These are phyloP conservation scores for Fusarium staphyleae DNA, from an alignment of 2,329 filamentous ascomycete genomes.

Conservation along the genomic window DNA sequence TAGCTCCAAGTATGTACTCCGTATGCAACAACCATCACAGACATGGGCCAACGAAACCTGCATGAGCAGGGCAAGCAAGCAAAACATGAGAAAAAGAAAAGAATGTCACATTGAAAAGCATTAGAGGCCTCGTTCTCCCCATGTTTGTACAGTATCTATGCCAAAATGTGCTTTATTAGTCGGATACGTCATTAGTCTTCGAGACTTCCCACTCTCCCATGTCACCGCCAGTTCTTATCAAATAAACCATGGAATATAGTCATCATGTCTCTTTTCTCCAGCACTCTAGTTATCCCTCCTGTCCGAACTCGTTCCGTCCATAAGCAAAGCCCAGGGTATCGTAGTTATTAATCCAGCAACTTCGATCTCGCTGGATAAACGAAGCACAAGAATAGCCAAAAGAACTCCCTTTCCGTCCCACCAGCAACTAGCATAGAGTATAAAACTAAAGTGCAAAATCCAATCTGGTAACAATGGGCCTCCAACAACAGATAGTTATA, in stretches of 20 bases:
- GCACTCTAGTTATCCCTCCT: background rate
- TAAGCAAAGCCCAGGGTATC: constrained; percentile 28
- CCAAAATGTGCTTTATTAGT: too few relatives aligned
- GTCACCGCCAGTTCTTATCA: background rate
- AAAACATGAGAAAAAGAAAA: background rate
- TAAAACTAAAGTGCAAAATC: constrained; percentile 19
- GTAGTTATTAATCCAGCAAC: constrained; percentile 15
- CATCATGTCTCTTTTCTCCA: constrained; percentile 12
- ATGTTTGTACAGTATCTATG: too few relatives aligned
- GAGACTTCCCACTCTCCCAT: too few relatives aligned
- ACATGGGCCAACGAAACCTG: constrained; percentile 24
- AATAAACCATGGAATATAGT: background rate
- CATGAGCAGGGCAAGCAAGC: constrained; percentile 15
- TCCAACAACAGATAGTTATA: constrained; percentile 13
- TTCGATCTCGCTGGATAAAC: constrained; percentile 11
- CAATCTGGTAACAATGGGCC: constrained; percentile 33
- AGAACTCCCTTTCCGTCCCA: constrained; percentile 20
- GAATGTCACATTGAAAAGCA: background rate
- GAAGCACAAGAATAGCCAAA: constrained; percentile 15
- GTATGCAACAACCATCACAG: constrained; percentile 31
- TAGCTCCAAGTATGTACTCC: constrained; percentile 5
- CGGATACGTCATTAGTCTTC: too few relatives aligned
- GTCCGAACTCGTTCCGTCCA: constrained; percentile 16
- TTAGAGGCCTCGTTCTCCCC: background rate
- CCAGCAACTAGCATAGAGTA: constrained; percentile 9